These are phyloP conservation scores for Dunaliella primolecta DNA, from an alignment of 139 green algal species.

Conservation along the genomic window DNA sequence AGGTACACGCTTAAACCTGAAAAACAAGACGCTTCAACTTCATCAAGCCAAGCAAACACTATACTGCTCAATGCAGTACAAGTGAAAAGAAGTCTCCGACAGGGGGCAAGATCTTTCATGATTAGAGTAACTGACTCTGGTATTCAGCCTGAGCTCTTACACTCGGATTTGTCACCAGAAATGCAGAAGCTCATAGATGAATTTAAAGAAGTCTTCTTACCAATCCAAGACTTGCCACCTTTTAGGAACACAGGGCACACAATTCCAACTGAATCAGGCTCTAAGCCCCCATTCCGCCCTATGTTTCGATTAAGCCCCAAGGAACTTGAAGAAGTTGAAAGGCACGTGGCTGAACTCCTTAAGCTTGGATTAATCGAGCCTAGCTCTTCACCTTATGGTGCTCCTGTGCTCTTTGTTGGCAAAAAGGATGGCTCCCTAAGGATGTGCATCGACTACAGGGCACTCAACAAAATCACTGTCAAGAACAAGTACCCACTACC, in stretches of 20 bases:
- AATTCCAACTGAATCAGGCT: background rate
- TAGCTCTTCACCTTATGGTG: constrained; percentile 2
- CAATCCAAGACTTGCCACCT: background rate
- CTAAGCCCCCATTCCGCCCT: background rate
- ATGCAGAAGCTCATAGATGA: no score
- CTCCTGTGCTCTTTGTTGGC: constrained; percentile 5
- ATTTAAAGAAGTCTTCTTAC: background rate
- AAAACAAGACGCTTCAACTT: no score
- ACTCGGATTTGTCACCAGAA: no score
- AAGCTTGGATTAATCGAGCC: background rate
- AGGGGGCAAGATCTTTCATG: no score
- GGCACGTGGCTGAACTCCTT: background rate
- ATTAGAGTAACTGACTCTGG: no score
- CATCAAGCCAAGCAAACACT: no score
- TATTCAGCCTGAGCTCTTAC: no score
- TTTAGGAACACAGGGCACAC: background rate
- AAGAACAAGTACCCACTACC: constrained; percentile 29
- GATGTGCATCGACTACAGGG: constrained; percentile 31
- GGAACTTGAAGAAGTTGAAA: background rate
- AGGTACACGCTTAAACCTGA: no score
- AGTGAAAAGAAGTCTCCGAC: no score
- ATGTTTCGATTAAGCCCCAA: background rate
- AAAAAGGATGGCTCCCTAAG: constrained; percentile 4
- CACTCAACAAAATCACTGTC: constrained; percentile 22
- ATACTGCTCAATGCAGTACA: no score